Evolutionary conservation across 163 green algal species (phyloP), one percentile per base, ranked within the genome.

Genomic region (Smithsoniella earleae): DNA sequence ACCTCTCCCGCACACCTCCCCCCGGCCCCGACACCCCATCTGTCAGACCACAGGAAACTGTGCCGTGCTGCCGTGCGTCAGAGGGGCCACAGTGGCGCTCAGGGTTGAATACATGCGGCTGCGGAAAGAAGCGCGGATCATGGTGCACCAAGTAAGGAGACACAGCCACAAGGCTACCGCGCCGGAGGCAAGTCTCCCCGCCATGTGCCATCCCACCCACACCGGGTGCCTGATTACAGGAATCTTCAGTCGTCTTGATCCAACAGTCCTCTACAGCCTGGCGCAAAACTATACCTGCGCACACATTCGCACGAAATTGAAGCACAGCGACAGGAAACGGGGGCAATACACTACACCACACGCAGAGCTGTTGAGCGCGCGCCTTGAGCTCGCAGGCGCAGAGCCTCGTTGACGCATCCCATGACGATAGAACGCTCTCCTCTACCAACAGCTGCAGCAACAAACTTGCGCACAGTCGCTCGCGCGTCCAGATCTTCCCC

Each of bases 91-190:
- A n/a, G 49, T 69, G 58, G 30, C 58, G 58, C 58, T 5, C 6
- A 5, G 58, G 58, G 16, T 69, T 13, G 25, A 69, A 69, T 33
- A 69, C 25, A 22, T 69, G 27, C 40, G 58, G 58, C 58, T 44
- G 22, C 4, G 10, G 3, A 40, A 69, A 69, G 58, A 69, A 69
- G 3, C 58, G n/a, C 3, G 58, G 58, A 31, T 69, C 1, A 31
- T 69, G 58, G 25, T 69, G 58, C 1, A 69, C 5, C 58, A 45
- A 31, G 25, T 69, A 69, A 30, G 58, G 2, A 13, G 58, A 69
- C 13, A 69, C 43, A 28, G 18, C 77, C 75, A 22, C 66, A 18
- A 40, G 81, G 10, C 34, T 66, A 66, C 16, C 75, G 10, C 40
- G 40, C 10, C 13, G 40, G 40, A 49, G 13, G 10, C 10, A 49